Conservation (phyloP, 345 rosid species). For the Moricandia moricandioides region DNA sequence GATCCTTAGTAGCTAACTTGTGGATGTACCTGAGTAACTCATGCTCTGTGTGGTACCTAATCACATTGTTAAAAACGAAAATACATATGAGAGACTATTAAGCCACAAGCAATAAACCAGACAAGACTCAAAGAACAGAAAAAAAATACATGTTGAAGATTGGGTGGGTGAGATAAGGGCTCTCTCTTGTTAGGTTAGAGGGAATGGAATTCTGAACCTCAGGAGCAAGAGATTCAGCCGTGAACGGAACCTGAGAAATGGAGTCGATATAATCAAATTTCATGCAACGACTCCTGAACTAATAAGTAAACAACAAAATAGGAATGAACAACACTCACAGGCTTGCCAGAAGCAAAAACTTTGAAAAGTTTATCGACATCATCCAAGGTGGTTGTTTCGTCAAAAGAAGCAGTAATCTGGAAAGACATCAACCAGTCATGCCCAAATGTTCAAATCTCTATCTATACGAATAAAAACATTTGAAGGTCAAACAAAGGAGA, state of each 20-base stretch:
- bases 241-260: conserved; percentile 63
- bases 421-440: background rate
- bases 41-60: conserved; percentile 91
- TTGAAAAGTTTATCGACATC: conserved; percentile 82
- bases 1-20: conserved; percentile 80
- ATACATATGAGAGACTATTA: conserved; percentile 29
- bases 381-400: conserved; percentile 92
- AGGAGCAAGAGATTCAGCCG: conserved; percentile 83
- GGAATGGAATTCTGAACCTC: conserved; percentile 79
- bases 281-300: conserved; percentile 10
- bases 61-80: conserved; percentile 12
- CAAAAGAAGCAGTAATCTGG: conserved; percentile 90
- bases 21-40: conserved; percentile 87
- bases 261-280: background rate
- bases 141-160: conserved; percentile 74
- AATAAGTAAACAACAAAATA: conserved; percentile 11
- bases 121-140: conserved; percentile 22
- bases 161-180: conserved; percentile 69
- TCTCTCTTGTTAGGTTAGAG: conserved; percentile 64
- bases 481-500: conserved; percentile 18
- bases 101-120: conserved; percentile 10
- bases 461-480: background rate
- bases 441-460: conserved; percentile 1
- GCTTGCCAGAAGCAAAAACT: conserved; percentile 75
- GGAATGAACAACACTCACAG: conserved; percentile 51